A percentile compares a stretch with the other conserved stretches of the same genome.
These are phyloP conservation scores for Cryptosporidium felis DNA, from an alignment of 169 alveolate species.

Conservation along the genomic window DNA sequence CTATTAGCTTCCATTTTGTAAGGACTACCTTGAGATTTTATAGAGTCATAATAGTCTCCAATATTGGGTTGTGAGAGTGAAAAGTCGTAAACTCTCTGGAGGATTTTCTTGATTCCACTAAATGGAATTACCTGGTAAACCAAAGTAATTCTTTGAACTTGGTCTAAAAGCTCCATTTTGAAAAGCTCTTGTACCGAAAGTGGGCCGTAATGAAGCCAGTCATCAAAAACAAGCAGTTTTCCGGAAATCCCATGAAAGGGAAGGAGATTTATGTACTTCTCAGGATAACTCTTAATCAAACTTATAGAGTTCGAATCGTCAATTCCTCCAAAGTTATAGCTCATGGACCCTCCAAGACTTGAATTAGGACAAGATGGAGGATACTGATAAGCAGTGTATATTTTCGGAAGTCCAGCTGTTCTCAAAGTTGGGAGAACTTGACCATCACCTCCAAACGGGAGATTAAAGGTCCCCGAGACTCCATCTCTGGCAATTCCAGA, in stretches of 20 bases:
- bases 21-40: not conserved
- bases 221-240: slow-evolving; percentile 30
- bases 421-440: slow-evolving; percentile 59
- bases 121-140: slow-evolving; percentile 67
- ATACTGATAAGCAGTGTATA: slow-evolving; percentile 68
- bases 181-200: slow-evolving; percentile 31
- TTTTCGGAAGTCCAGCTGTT: slow-evolving; percentile 62
- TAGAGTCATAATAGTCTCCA: not conserved
- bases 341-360: slow-evolving; percentile 46
- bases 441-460: slow-evolving; percentile 67
- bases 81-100: slow-evolving; percentile 1
- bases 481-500: slow-evolving; percentile 38
- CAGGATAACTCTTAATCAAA: not conserved
- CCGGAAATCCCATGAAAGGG: slow-evolving; percentile 65
- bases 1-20: not conserved
- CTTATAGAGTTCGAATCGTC: slow-evolving; percentile 24
- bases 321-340: slow-evolving; percentile 51
- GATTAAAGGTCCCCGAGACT: slow-evolving; percentile 15
- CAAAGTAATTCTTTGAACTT: slow-evolving; percentile 51
- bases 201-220: slow-evolving; percentile 55
- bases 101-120: slow-evolving; percentile 39
- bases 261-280: not conserved
- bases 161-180: slow-evolving; percentile 48
- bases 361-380: slow-evolving; percentile 62
- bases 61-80: not conserved